Base-by-base conservation (phyloP, 2,329 filamentous ascomycete species). In the Zalaria obscura region DNA sequence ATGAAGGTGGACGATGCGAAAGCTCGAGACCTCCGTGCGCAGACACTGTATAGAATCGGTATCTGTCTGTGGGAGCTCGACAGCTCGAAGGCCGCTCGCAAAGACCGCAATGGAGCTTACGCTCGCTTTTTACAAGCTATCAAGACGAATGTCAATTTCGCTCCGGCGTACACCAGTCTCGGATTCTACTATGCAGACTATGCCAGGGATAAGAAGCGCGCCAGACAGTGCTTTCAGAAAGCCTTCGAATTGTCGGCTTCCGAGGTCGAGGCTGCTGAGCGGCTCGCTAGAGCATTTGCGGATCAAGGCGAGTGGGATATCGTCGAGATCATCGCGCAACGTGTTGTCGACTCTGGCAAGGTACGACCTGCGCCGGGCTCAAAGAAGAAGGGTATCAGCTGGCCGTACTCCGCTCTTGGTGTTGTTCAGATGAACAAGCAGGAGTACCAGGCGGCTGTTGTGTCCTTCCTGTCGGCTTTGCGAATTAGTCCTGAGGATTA, bases 361-460 rank as follows among this genome's bases (percentile, higher is more conserved):
- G 85, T 89, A 34, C 83, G 82, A 50, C 85, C 87, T 25, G 78
- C 88, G 1, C 89, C 91, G 6, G 91, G 93, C 1, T 95, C 89
- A 1, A 94, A 93, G 69, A 80, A 83, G 52, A 89, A 85, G 61
- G 86, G 87, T 1, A 79, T 93, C 48, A 95, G 88, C 62, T 98
- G 91, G 91, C 91, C 91, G 2, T 93, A 87, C 57, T 86, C 89
- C 3, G 89, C 91, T 0, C 69, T 98, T 2, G 91, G 93, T 26
- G 86, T 94, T 10, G 89, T 93, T 1, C 86, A 96, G 59, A 74
- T 96, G 57, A 95, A 93, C 63, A 91, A 86, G 57, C 86, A 93
- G 56, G 86, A 93, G 45, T 96, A 89, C 52, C 69, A 79, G 50
- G 83, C 85, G 56, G 87, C 87, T 31, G 87, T 96, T 41, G 79